Evolutionary conservation across 2,329 filamentous ascomycete genomes (phyloP).

Genomic region (Leptodontidium sp.): DNA sequence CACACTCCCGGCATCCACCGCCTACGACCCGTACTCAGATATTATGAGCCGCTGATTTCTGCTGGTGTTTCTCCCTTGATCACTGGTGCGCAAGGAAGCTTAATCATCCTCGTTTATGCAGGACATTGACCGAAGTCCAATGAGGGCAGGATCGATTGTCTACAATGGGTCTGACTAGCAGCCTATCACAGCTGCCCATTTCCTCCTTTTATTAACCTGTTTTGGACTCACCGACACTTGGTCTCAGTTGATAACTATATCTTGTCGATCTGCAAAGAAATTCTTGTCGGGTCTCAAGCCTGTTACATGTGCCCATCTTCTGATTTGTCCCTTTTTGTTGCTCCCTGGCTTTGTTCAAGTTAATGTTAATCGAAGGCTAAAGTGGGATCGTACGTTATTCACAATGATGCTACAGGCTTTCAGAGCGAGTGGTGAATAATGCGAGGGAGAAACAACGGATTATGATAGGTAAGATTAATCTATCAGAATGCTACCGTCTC

Average conservation of each 20-base stretch:
- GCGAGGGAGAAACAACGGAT: not conserved
- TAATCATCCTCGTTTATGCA: constrained; percentile 19
- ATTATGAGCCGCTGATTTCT: not conserved
- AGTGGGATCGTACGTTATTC: not conserved
- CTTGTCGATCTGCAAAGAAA: not conserved
- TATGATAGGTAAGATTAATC: too few species aligned
- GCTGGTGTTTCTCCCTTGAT: not conserved
- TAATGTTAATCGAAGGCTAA: not conserved
- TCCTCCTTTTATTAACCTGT: not conserved
- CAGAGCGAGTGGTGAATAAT: not conserved
- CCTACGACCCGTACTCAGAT: not conserved
- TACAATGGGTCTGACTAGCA: not conserved
- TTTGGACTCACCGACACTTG: not conserved
- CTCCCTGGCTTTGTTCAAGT: not conserved
- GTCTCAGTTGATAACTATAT: not conserved
- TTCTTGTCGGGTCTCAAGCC: not conserved
- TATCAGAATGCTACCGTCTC: too few species aligned
- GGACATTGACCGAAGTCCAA: not conserved
- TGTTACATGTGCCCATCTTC: not conserved
- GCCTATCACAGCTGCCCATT: not conserved
- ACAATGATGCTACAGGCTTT: not conserved
- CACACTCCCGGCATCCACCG: not conserved
- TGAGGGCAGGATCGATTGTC: not conserved
- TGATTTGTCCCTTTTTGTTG: not conserved
- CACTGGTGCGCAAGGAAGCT: not conserved